Base-by-base conservation (phyloP, 2,329 filamentous ascomycete genomes). In the Madurella fahalii region DNA sequence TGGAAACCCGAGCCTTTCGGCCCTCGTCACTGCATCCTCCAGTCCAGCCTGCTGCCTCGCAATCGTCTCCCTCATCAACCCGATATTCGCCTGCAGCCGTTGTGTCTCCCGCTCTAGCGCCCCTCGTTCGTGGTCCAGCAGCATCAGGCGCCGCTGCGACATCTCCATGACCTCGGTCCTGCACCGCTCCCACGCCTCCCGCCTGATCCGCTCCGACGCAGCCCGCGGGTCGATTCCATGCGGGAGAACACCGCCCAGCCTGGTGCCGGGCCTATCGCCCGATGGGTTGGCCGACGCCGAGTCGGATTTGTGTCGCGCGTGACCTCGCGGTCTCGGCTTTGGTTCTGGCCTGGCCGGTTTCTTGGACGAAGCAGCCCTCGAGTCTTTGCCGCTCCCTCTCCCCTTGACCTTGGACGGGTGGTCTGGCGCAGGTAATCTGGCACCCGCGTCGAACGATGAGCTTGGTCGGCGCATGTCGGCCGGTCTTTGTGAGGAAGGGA, bases 171-270 rank as follows among this genome's bases (percentile, higher is more conserved):
- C 56, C 44, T 63, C 58, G 34, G 54, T 53, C 43, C 54, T 53
- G 59, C 57, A 59, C 8, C 60, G 59, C 20, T 56, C 48, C 59
- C 62, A 61, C 2, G 60, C 62, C 47, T 62, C 57, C 30, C 58
- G 50, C 7, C 52, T 40, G 53, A 64, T 60, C 43, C 59, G 55
- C 39, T 62, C 58, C 17, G 60, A 52, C 9, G 61, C 59, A 1
- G 50, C 45, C 30, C 58, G 54, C 5, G 60, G 57, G 43, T 59
- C 57, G 12, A 57, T 50, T 44, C 54, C 53, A 13, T 54, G 52
- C 1, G 54, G 54, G 3, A 57, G 54, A n/a, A 58, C 53, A 31
- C 57, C 57, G 41, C 50, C 51, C 1, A 60, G 48, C 1, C 16
- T 25, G 1, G 44, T 25, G n/a, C n/a, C n/a, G 20, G 48, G 18